Percentiles rank a stretch among this genome's conserved stretches.
Evolutionary conservation across 2,329 filamentous ascomycete genomes (phyloP).

Genomic region (Chaetomium sp.): DNA sequence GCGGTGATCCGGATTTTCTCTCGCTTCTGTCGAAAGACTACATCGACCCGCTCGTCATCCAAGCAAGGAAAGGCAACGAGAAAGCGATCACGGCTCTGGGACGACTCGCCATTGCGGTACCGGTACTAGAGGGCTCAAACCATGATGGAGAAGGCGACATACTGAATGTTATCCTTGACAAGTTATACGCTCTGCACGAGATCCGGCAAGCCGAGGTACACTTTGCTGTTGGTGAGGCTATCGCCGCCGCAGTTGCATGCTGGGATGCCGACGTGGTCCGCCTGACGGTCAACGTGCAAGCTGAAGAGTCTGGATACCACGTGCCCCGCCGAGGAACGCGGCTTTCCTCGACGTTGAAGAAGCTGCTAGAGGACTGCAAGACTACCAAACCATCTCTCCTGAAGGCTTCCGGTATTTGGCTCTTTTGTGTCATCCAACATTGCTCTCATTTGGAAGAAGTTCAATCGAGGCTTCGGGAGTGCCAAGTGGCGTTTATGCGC

Average conservation of each 20-base stretch:
- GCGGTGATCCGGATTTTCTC: conserved; percentile 19
- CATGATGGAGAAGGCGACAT: conserved; percentile 33
- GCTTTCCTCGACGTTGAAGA: conserved; percentile 56
- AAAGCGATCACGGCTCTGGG: conserved; percentile 76
- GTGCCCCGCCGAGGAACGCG: conserved; percentile 34
- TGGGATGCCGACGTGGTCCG: conserved; percentile 79
- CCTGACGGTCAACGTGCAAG: conserved; percentile 68
- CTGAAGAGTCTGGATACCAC: conserved; percentile 28
- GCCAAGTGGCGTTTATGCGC: conserved; percentile 80
- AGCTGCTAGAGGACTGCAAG: conserved; percentile 69
- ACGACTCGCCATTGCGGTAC: conserved; percentile 60
- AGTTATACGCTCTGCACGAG: conserved; percentile 72
- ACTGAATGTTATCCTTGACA: conserved; percentile 54
- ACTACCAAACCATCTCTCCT: conserved; percentile 81
- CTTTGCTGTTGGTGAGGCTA: conserved; percentile 83
- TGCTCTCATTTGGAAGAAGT: conserved; percentile 73
- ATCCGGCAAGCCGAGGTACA: conserved; percentile 81
- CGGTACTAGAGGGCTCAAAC: conserved; percentile 18
- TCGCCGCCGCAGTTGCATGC: conserved; percentile 68
- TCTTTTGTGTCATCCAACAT: conserved; percentile 85
- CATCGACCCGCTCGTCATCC: conserved; percentile 55
- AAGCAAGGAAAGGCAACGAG: conserved; percentile 75
- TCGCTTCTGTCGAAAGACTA: conserved; percentile 37
- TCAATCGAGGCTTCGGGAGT: conserved; percentile 66
- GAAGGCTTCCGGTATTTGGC: conserved; percentile 92